Evolutionary conservation across 768 basidiomycete genomes (phyloP).

Genomic region (Coprinellus micaceus): DNA sequence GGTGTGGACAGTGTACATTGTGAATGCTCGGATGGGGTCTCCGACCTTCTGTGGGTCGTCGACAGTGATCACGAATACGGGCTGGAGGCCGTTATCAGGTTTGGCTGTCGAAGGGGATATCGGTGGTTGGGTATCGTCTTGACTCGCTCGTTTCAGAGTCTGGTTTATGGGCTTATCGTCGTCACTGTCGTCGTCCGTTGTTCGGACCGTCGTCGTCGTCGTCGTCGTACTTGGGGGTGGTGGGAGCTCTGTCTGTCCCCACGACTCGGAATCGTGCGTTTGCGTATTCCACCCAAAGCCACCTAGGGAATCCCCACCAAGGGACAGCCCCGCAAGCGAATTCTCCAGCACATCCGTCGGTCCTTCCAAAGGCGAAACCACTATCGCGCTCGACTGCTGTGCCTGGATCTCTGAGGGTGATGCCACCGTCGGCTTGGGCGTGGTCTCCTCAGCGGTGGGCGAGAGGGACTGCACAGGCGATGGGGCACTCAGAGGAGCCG

Average conservation of each 20-base stretch:
- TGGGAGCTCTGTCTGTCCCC: constrained; percentile 15
- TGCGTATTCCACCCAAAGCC: constrained; percentile 6
- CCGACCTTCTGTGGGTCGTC: constrained; percentile 97
- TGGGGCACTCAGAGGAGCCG: constrained; percentile 13
- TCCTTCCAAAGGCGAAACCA: constrained; percentile 36
- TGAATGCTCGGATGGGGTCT: constrained; percentile 90
- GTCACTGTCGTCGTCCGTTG: constrained; percentile 55
- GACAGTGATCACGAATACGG: constrained; percentile 84
- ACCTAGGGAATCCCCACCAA: constrained; percentile 29
- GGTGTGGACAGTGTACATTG: constrained; percentile 95
- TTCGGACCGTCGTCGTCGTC: constrained; percentile 12
- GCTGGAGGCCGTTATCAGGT: constrained; percentile 50
- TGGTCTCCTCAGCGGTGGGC: neutral
- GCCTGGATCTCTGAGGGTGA: constrained; percentile 1
- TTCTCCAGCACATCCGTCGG: constrained; percentile 23
- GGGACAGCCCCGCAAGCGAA: constrained; percentile 35
- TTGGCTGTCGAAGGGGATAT: constrained; percentile 15
- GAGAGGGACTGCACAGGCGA: neutral
- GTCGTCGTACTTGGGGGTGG: constrained; percentile 7
- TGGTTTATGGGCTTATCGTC: constrained; percentile 67
- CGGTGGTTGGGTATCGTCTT: constrained; percentile 19
- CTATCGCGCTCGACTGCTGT: constrained; percentile 14
- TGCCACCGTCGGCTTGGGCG: neutral
- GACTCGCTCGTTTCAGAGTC: constrained; percentile 31
- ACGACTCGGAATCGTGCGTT: constrained; percentile 10